phyloP scores from a whole-genome alignment of 2,329 filamentous ascomycete species.

The Fusarium poae region DNA sequence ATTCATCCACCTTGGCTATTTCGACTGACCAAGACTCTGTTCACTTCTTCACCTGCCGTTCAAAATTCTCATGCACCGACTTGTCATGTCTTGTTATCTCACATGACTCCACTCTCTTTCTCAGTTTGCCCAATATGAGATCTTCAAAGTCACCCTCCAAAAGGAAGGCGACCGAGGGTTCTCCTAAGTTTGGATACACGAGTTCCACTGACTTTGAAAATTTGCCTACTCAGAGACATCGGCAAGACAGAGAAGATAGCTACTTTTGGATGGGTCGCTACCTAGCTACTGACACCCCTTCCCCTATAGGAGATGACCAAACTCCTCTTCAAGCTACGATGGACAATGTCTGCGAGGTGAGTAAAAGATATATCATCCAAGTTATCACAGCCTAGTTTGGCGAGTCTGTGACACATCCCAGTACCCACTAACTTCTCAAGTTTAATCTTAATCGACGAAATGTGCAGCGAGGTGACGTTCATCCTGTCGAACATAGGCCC shows the following conservation, averaged over 20 bases:
- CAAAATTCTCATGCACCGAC: too few relatives aligned
- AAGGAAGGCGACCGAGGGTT: neutral
- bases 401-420: neutral
- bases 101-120: neutral
- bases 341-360: neutral
- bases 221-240: neutral
- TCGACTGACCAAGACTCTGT: rapidly evolving
- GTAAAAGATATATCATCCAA: neutral
- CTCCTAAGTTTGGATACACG: neutral
- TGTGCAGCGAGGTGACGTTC: constrained; percentile 31
- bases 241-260: neutral
- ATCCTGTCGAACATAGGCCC: neutral
- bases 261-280: neutral
- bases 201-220: neutral
- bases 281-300: neutral
- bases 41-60: rapidly evolving
- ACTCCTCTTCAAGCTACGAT: neutral
- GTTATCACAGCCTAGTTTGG: rapidly evolving
- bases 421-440: constrained; percentile 23
- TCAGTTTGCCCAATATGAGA: neutral
- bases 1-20: neutral
- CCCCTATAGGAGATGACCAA: neutral
- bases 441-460: neutral
- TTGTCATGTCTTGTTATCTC: too few relatives aligned
- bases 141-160: neutral